phyloP scores from a whole-genome alignment of 2,329 filamentous ascomycete genomes.

The Paracoccidioides lutzii region DNA sequence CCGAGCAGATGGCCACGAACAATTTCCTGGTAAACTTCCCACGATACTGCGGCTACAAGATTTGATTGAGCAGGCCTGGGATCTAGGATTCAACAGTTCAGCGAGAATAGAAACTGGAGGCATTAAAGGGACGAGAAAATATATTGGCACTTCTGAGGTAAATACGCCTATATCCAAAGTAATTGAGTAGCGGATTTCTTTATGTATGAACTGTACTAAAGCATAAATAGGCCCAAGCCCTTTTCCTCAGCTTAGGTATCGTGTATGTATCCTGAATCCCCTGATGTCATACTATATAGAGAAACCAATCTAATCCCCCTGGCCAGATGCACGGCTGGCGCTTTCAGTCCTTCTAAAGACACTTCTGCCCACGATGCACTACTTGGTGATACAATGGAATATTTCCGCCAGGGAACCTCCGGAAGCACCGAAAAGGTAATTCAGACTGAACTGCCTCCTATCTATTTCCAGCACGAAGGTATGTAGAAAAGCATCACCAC shows the following conservation, averaged over 20 bases:
- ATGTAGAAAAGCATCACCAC: constrained; percentile 6
- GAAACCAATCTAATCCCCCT: background rate
- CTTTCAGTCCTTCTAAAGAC: constrained; percentile 38
- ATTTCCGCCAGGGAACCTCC: constrained; percentile 50
- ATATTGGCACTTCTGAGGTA: constrained; percentile 87
- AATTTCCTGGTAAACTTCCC: constrained; percentile 52
- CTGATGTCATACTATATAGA: background rate
- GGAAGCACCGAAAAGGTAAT: constrained; percentile 49
- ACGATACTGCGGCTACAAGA: constrained; percentile 74
- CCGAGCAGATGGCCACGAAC: constrained; percentile 42
- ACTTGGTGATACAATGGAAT: constrained; percentile 59
- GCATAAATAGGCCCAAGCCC: constrained; percentile 55
- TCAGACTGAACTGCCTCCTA: constrained; percentile 60
- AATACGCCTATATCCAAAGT: constrained; percentile 4
- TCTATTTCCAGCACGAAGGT: constrained; percentile 81
- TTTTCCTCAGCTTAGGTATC: constrained; percentile 59
- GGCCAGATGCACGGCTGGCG: constrained; percentile 46
- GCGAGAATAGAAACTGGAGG: constrained; percentile 74
- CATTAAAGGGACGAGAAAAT: constrained; percentile 78
- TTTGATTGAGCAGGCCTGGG: constrained; percentile 78
- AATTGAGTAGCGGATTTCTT: background rate
- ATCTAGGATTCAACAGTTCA: constrained; percentile 62
- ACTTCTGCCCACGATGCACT: constrained; percentile 38
- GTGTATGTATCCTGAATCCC: constrained; percentile 34
- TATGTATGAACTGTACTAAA: constrained; percentile 7